Conservation (phyloP, 345 rosid species). For the Corchorus capsularis region DNA sequence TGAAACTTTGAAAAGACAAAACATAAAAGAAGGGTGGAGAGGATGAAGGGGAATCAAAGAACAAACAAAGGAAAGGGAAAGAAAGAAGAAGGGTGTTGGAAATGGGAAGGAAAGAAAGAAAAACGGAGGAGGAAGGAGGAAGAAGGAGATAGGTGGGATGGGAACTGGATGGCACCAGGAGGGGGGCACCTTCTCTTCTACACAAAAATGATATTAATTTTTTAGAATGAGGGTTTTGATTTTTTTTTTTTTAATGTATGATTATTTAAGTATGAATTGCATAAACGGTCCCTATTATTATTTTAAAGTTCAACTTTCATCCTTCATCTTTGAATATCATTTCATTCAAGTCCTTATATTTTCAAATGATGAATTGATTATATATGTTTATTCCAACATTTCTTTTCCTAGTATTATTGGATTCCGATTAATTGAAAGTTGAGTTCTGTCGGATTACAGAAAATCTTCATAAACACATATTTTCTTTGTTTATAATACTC, state of each 20-base stretch:
- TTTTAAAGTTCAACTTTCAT: too few species aligned
- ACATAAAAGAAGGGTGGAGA: background rate
- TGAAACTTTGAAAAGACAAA: background rate
- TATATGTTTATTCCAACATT: too few species aligned
- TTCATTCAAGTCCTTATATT: too few species aligned
- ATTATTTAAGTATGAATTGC: background rate
- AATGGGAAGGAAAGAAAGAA: conserved; percentile 20
- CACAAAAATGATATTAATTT: conserved; percentile 25
- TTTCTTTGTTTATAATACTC: too few species aligned
- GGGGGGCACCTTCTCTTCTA: conserved; percentile 36
- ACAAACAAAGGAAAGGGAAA: background rate
- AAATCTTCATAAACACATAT: too few species aligned
- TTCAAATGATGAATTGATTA: too few species aligned
- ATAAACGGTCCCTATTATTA: too few species aligned
- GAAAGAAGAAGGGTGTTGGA: conserved; percentile 19
- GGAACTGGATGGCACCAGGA: conserved; percentile 33
- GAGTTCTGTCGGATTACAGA: too few species aligned
- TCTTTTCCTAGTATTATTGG: too few species aligned
- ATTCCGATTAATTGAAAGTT: too few species aligned
- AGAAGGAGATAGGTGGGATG: conserved; percentile 19
- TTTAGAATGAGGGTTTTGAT: background rate
- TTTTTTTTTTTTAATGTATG: background rate
- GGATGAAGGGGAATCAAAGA: background rate
- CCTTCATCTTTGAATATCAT: too few species aligned
- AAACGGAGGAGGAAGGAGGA: conserved; percentile 27